Base-by-base conservation (phyloP, 1,284 basidiomycete genomes). In the Pisolithus thermaeus region DNA sequence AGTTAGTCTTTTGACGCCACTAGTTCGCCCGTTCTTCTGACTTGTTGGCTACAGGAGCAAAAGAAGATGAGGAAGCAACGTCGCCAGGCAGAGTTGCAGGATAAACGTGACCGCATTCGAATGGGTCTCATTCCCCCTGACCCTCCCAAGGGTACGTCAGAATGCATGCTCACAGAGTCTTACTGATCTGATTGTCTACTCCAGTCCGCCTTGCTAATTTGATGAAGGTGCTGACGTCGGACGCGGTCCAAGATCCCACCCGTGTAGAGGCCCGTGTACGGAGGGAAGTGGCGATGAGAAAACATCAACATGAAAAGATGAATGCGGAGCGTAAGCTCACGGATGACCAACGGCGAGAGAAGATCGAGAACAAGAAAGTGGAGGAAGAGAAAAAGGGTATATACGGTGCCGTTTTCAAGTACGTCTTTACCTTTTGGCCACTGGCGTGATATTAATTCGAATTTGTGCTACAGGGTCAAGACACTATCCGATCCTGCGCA, bases 61-160 rank as follows among this genome's bases (percentile, higher is more conserved):
- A 97, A 96, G 83, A 99, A 99, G 79, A 88, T 97, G 84, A 75
- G 96, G 55, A 87, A 92, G 65, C 84, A 95, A 65, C 78, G 90
- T 46, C 80, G 96, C 36, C 86, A 91, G 60, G 90, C 89, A 12
- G 93, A 95, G 62, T 71, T 96, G 54, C 89, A 97, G 70, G 96
- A 99, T 69, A 95, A 96, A 69, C 83, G 92, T 54, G 97, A 99
- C 67, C 79, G 94, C 27, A 90, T 97, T 62, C 84, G 92, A 59
- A 98, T 98, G 94, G 96, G 96, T 47, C 78, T 99, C 22, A 77
- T 94, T 46, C 94, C 97, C 7, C 94, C 95, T 30, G 95, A 98
- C 67, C 77, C 95, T 27, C 94, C 96, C 0, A 99, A 99, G 78
- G 90, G 90, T 90, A 56, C 3, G 48, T 46, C 28, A 30, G 1